Percentiles rank a stretch among this genome's conserved stretches.
Evolutionary conservation across 2,329 filamentous ascomycete genomes (phyloP).

Genomic region (Pseudophaeomoniella oleicola): DNA sequence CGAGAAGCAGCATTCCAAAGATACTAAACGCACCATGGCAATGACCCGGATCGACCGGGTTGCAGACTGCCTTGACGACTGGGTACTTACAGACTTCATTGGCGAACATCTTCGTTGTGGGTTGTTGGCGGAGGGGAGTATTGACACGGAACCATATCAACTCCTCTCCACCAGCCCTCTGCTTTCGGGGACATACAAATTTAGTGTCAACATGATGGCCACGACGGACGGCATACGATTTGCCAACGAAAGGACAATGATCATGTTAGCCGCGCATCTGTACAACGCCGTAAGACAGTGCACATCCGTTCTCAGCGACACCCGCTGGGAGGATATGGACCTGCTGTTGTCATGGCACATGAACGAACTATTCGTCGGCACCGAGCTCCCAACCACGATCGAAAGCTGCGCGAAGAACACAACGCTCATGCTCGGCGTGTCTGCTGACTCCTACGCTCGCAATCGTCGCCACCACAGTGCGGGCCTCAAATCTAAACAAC

Average conservation of each 20-base stretch:
- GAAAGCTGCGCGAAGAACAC: too few relatives aligned
- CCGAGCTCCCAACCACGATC: too few relatives aligned
- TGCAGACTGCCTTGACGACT: constrained; percentile 10
- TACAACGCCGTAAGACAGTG: constrained; percentile 24
- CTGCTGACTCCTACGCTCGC: too few relatives aligned
- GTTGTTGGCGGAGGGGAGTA: not conserved
- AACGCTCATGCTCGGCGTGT: too few relatives aligned
- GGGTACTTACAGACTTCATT: constrained; percentile 13
- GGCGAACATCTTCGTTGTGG: constrained; percentile 6
- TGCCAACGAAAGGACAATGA: constrained; percentile 24
- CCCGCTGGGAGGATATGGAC: too few relatives aligned
- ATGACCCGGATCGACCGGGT: constrained; percentile 13
- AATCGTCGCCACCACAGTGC: too few relatives aligned
- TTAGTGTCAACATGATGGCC: constrained; percentile 17
- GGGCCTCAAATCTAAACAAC: too few relatives aligned
- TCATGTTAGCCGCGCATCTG: constrained; percentile 25
- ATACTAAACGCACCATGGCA: constrained; percentile 14
- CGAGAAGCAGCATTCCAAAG: constrained; percentile 16
- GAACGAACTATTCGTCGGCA: too few relatives aligned
- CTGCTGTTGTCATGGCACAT: too few relatives aligned
- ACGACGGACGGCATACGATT: constrained; percentile 20
- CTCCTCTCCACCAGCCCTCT: constrained; percentile 22
- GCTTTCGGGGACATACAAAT: constrained; percentile 23
- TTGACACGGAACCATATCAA: constrained; percentile 11
- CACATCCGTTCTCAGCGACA: too few relatives aligned